A percentile compares a stretch with the other conserved stretches of the same genome.
Evolutionary conservation across 768 basidiomycete species (phyloP).

Genomic region (Albatrellus ellisii): DNA sequence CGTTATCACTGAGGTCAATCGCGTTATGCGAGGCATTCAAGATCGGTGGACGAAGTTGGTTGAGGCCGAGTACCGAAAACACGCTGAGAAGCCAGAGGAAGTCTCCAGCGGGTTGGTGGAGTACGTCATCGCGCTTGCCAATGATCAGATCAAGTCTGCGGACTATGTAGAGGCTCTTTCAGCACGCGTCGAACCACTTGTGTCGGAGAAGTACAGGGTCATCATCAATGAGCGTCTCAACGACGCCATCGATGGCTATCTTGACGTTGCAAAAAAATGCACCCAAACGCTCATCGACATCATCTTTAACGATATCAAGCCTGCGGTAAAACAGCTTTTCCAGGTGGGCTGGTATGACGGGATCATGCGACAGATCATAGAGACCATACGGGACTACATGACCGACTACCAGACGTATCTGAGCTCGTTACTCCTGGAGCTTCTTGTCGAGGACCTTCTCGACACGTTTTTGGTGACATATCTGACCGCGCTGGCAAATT

Average conservation of each 20-base stretch:
- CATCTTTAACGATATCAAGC: conserved; percentile 89
- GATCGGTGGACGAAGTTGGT: conserved; percentile 77
- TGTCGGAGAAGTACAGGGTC: conserved; percentile 81
- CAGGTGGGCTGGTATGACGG: conserved; percentile 83
- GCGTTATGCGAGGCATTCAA: conserved; percentile 83
- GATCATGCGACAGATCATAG: conserved; percentile 75
- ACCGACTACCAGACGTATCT: conserved; percentile 87
- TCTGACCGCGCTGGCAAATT: conserved; percentile 74
- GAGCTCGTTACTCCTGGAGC: conserved; percentile 81
- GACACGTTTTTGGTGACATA: conserved; percentile 86
- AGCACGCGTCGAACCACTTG: conserved; percentile 77
- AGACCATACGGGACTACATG: conserved; percentile 96
- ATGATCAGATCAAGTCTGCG: conserved; percentile 94
- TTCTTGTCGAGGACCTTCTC: conserved; percentile 85
- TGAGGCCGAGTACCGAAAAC: conserved; percentile 78
- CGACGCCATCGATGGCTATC: conserved; percentile 94
- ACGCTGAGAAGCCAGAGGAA: conserved; percentile 80
- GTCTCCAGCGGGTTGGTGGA: conserved; percentile 82
- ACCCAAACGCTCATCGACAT: conserved; percentile 89
- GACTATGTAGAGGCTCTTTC: conserved; percentile 85
- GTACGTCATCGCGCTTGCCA: conserved; percentile 92
- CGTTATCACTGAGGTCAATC: conserved; percentile 77
- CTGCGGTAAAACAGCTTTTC: conserved; percentile 77
- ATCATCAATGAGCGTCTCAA: conserved; percentile 80
- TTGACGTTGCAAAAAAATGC: conserved; percentile 97